Evolutionary conservation across 2,329 filamentous ascomycete genomes (phyloP), one percentile per base, ranked within the genome.

Genomic region (Phoma sp.): DNA sequence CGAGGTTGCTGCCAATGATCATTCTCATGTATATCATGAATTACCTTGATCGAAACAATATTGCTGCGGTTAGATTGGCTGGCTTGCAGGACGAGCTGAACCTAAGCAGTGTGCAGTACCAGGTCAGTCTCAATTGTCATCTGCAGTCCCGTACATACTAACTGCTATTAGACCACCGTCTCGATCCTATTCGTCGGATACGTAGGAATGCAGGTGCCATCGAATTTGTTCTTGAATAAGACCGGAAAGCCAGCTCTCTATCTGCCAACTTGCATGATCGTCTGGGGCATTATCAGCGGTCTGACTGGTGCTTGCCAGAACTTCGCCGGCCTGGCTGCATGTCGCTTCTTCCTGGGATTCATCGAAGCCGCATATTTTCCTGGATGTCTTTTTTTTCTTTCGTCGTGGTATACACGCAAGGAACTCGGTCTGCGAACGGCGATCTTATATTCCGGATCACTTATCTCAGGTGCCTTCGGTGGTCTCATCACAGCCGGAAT

Each of bases 11-110:
- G 63, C 88, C 88, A 0, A 86, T 86, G 74, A 79, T 92, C 52
- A 84, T 92, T 39, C 72, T 91, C 60, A 89, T 92, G 77, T 91
- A 91, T 67, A 90, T 92, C 70, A 73, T 89, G 77, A 91, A 92
- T 75, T 91, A 90, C 71, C 74, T 89, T n/a, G 86, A 88, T 65
- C 78, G 86, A 22, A 88, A 88, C 71, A 88, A 89, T 71, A 88
- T 90, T 60, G 86, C 86, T 1, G 82, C 86, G 0, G 88, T 88
- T 1, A 81, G 84, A 19, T 78, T 90, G 43, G 73, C 74, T 7
- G 87, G 87, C 6, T 76, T 91, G 21, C 83, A 88, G 52, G 77
- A 79, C 8, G 88, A 90, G 46, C 74, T 89, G 21, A 70, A 77
- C 1, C 77, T 89, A 57, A 73, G 73, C 36, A 76, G 84, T 62